Evolutionary conservation across 805 yeast genomes (phyloP).

Genomic region (fission yeast (Schizosaccharomyces pombe)): ASM294v3 CU329670.1:887501-888000

Average conservation of each 20-base stretch:
- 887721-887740: conserved; percentile 38
- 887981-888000: conserved; percentile 12
- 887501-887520: no score
- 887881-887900: conserved; percentile 11
- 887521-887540: no score
- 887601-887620: no score
- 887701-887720: conserved; percentile 23
- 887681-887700: conserved; percentile 36
- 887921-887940: conserved; percentile 46
- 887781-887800: conserved; percentile 42
- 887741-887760: conserved; percentile 10
- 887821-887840: conserved; percentile 28
- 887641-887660: background rate
- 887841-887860: no score
- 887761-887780: conserved; percentile 18
- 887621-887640: background rate
- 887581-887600: background rate
- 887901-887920: conserved; percentile 28
- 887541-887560: no score
- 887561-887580: background rate
- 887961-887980: conserved; percentile 84
- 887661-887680: conserved; percentile 1
- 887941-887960: conserved; percentile 61
- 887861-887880: no score
- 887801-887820: conserved; percentile 48